Evolutionary conservation across 148 eudicot species (phyloP), one percentile per base, ranked within the genome.

Genomic region (Drosera capensis): DNA sequence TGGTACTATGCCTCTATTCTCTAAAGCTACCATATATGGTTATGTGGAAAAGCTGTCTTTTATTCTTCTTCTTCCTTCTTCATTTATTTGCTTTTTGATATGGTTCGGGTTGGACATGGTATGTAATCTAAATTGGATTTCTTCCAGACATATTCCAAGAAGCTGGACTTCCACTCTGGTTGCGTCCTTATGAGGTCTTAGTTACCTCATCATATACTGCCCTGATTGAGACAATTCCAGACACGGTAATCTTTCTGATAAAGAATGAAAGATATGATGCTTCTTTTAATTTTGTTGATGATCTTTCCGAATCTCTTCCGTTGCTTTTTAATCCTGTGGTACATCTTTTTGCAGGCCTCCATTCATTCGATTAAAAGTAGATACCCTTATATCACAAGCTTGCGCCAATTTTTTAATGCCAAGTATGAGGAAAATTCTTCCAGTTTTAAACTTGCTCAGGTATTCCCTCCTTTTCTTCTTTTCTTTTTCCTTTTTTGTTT

Each of bases 121-220:
- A 34, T 15, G n/a, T 4, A 11, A 0, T 13, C 38, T 34, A 11
- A 34, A 34, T 58, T 46, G 49, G 20, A 29, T 40, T 25, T 57
- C 14, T 42, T 45, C 51, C 75, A 90, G 99, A 90, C 66, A 90
- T 90, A 62, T 90, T 90, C 65, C 99, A 90, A 61, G 95, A 90
- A 75, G 99, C 95, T 23, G 99, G 99, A 63, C 99, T 90, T 17
- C 99, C 99, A 43, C 60, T 90, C 25, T 90, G 99, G 99, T 58
- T 90, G 67, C 94, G 99, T 23, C 99, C 99, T 29, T 81, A 81
- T 70, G 99, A 90, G 73, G 99, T 90, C 49, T 65, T 90, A 41
- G 94, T 81, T 61, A 85, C 99, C 60, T 90, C 95, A 25, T 90
- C 99, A 24, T 90, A 90, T 65, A 90, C 99, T 11, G 95, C 99